Base-by-base conservation (phyloP, 106 monocot genomes). In the Phalaenopsis aphrodite region DNA sequence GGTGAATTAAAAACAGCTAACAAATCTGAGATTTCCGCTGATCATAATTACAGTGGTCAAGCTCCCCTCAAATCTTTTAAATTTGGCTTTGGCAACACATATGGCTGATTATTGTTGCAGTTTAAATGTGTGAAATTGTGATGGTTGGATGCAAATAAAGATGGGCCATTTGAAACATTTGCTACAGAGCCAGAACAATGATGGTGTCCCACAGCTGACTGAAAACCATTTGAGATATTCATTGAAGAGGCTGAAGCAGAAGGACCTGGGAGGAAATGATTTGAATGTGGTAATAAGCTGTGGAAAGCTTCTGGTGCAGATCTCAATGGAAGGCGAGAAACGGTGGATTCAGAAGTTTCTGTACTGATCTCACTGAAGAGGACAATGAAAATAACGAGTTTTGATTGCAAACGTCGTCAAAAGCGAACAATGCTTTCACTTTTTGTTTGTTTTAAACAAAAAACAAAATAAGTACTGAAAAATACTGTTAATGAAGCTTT, bases 251-350 rank as follows among this genome's bases (percentile, higher is more conserved):
- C 79, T 41, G 74, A 42, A 4, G 83, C 79, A 36, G 74, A 42
- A 4, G 69, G 65, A 66, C 5, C 72, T 1, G 77, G 38, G 11
- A 75, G 41, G 12, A 41, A 24, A 43, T 87, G 81, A 79, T 75
- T 80, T 17, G 41, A 14, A 66, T 68, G 72, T 24, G 76, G 83
- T 66, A 77, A 87, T 52, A 75, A 75, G 39, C 81, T 85, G 12
- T 75, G 81, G 58, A 79, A 43, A 30, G 19, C 75, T 57, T 91
- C 89, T 14, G 82, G 84, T 23, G 79, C 88, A 21, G 82, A 82
- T 52, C 52, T 52, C 47, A 79, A 78, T 17, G 81, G 82, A 6
- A 71, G 49, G 1, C 77, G 84, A 21, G 81, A 66, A 9, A 65
- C 43, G 58, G 83, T 76, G 5, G 80, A 72, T 38, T 87, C 87